phyloP scores from a whole-genome alignment of 768 basidiomycete species.

The Termitomyces sp. region DNA sequence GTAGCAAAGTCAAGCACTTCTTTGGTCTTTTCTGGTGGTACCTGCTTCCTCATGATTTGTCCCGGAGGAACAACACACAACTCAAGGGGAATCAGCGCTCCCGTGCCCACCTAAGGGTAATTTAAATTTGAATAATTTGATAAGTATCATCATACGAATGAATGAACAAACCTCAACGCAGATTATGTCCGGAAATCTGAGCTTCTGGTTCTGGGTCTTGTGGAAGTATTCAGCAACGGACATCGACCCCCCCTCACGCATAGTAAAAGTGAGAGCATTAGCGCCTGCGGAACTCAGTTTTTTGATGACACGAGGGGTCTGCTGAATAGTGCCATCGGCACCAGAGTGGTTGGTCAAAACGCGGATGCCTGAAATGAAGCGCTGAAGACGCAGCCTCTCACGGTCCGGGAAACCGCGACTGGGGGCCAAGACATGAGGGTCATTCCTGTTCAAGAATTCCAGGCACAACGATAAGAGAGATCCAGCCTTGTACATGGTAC shows the following conservation, averaged over 20 bases:
- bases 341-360: slow-evolving; percentile 41
- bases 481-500: slow-evolving; percentile 66
- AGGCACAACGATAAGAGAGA: slow-evolving; percentile 49
- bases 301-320: slow-evolving; percentile 58
- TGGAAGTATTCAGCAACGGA: slow-evolving; percentile 63
- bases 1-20: slow-evolving; percentile 66
- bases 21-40: slow-evolving; percentile 62
- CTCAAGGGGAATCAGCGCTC: slow-evolving; percentile 61
- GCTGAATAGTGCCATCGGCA: slow-evolving; percentile 19
- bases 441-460: slow-evolving; percentile 37
- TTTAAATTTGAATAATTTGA: neutral
- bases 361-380: slow-evolving; percentile 52
- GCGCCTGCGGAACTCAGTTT: slow-evolving; percentile 56
- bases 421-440: slow-evolving; percentile 36
- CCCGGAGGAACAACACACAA: slow-evolving; percentile 55
- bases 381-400: slow-evolving; percentile 49
- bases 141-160: neutral
- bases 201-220: slow-evolving; percentile 43
- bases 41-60: slow-evolving; percentile 70
- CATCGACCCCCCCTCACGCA: slow-evolving; percentile 51
- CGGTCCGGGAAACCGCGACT: slow-evolving; percentile 48
- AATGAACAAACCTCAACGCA: slow-evolving; percentile 59
- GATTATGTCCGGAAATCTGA: slow-evolving; percentile 59
- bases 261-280: slow-evolving; percentile 46
- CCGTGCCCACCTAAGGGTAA: slow-evolving; percentile 47